Evolutionary conservation across 75 land plant genomes (phyloP).

Genomic region (Picea glauca): DNA sequence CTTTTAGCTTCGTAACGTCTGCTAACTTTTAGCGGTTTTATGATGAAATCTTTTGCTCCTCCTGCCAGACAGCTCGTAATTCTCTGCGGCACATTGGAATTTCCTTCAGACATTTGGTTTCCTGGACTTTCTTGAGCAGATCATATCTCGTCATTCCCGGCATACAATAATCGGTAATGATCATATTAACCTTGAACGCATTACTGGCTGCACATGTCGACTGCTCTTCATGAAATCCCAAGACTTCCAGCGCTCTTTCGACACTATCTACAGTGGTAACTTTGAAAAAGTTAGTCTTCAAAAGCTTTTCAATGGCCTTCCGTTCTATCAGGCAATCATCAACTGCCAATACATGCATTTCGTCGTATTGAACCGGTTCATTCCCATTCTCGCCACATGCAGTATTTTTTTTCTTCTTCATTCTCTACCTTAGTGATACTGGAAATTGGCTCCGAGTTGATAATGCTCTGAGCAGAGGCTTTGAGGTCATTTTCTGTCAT

Average conservation of each 20-base stretch:
- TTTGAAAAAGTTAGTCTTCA: slow-evolving; percentile 47
- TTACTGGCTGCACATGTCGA: not conserved
- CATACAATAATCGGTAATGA: slow-evolving; percentile 33
- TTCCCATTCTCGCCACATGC: not conserved
- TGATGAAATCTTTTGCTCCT: slow-evolving; percentile 30
- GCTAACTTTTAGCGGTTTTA: slow-evolving; percentile 25
- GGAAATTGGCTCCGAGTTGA: too few relatives aligned
- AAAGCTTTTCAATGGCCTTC: slow-evolving; percentile 55
- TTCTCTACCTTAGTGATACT: not conserved
- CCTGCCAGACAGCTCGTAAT: slow-evolving; percentile 41
- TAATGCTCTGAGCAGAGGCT: too few relatives aligned
- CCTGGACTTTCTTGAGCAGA: slow-evolving; percentile 26
- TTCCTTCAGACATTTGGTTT: slow-evolving; percentile 40
- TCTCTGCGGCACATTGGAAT: slow-evolving; percentile 56
- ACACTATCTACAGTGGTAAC: slow-evolving; percentile 30
- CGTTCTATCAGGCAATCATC: slow-evolving; percentile 67
- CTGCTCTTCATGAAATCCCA: slow-evolving; percentile 16
- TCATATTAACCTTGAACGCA: slow-evolving; percentile 11
- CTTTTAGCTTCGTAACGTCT: slow-evolving; percentile 18
- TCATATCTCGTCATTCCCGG: slow-evolving; percentile 36
- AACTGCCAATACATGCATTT: slow-evolving; percentile 62
- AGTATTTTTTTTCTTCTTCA: not conserved
- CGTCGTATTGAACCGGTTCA: not conserved
- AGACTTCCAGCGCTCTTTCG: slow-evolving; percentile 17
- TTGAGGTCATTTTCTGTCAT: too few relatives aligned